Evolutionary conservation across 1,284 basidiomycete species (phyloP).

Genomic region (Irpex sp.): DNA sequence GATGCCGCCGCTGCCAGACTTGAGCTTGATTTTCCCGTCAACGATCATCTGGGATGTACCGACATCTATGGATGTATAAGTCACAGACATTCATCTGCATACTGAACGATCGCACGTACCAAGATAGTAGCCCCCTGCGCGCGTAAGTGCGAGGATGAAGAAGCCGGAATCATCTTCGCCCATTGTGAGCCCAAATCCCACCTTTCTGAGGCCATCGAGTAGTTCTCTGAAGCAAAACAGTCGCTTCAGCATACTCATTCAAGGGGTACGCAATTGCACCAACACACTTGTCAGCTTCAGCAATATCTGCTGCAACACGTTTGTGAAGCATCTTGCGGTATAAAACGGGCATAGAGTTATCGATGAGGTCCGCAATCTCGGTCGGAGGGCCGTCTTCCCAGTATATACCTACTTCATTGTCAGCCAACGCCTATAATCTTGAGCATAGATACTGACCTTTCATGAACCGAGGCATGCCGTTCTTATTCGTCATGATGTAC

Average conservation of each 20-base stretch:
- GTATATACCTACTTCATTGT: slow-evolving; percentile 51
- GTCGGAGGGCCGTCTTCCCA: slow-evolving; percentile 53
- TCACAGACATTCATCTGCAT: no score
- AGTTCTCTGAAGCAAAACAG: slow-evolving; percentile 31
- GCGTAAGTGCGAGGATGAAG: slow-evolving; percentile 38
- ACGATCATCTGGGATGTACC: slow-evolving; percentile 21
- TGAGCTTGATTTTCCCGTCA: slow-evolving; percentile 28
- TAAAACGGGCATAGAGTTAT: slow-evolving; percentile 57
- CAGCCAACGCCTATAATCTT: not conserved
- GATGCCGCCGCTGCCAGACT: slow-evolving; percentile 17
- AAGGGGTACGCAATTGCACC: not conserved
- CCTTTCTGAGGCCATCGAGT: slow-evolving; percentile 48
- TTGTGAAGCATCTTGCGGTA: slow-evolving; percentile 53
- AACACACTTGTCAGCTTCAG: slow-evolving; percentile 56
- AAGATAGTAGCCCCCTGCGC: slow-evolving; percentile 56
- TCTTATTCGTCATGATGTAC: slow-evolving; percentile 65
- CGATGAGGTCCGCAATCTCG: slow-evolving; percentile 61
- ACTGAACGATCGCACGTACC: slow-evolving; percentile 22
- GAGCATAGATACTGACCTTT: slow-evolving; percentile 26
- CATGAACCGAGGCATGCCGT: slow-evolving; percentile 47
- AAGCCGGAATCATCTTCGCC: slow-evolving; percentile 47
- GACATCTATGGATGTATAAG: slow-evolving; percentile 13
- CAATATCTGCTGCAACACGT: slow-evolving; percentile 55
- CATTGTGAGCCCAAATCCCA: slow-evolving; percentile 51
- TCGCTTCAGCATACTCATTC: no score